Conservation (phyloP, 2,329 filamentous ascomycete species). For the Diaporthe citri region DNA sequence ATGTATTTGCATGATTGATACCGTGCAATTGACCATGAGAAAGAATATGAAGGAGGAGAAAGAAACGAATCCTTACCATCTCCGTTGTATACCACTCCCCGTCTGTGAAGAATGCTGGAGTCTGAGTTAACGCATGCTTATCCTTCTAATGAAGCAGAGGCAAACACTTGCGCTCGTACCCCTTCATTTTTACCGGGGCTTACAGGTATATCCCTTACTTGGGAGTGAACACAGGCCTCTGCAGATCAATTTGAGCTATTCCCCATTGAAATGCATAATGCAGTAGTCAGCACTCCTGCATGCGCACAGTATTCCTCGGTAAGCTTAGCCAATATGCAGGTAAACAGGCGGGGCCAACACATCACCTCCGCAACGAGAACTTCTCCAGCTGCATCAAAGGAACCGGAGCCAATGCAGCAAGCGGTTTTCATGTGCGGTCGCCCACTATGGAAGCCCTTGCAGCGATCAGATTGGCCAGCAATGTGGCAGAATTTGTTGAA, state of each 20-base stretch:
- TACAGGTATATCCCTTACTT: not conserved
- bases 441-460: conserved; percentile 22
- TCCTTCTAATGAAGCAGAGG: not conserved
- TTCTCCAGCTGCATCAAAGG: no score
- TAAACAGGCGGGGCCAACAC: conserved; percentile 6
- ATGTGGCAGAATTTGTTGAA: conserved; percentile 23
- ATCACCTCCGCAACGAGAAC: not conserved
- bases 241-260: not conserved
- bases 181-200: not conserved
- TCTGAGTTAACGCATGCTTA: no score
- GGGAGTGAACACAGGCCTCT: not conserved
- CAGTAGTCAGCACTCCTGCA: not conserved
- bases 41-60: not conserved
- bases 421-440: not conserved
- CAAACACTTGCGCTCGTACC: not conserved
- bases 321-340: conserved; percentile 14
- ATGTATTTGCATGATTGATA: no score
- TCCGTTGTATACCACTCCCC: not conserved
- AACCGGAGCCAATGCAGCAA: not conserved
- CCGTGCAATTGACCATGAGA: not conserved
- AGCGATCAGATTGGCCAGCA: conserved; percentile 26
- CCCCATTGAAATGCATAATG: not conserved
- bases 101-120: no score
- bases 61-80: not conserved
- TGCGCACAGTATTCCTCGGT: not conserved